Base-by-base conservation (phyloP, 352 stramenopile species). In the Phytopythium litorale region DNA sequence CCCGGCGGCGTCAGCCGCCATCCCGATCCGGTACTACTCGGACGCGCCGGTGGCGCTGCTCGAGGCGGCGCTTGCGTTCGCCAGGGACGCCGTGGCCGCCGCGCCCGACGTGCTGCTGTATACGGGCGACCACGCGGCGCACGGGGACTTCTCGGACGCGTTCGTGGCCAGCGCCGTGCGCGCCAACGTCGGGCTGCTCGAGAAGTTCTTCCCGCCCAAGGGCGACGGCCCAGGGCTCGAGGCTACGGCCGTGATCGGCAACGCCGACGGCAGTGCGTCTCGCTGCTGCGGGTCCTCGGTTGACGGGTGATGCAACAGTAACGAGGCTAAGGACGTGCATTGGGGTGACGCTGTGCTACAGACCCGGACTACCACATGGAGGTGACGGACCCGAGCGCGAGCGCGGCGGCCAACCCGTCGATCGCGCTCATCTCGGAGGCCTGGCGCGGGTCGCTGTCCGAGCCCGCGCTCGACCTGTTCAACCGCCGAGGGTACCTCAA, bases 321-420 rank as follows among this genome's bases (percentile, higher is more conserved):
- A 1, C 35, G 49, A 28, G 1, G n/a, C 33, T 71, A 37, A 38
- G 7, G 33, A 38, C 4, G 33, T 38, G 33, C 1, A 13, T 38
- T 38, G 33, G 7, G 33, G 33, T 12, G 33, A 38, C 25, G 33
- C 40, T 16, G 28, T 18, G 9, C 1, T n/a, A 53, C 50, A 94
- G 84, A 89, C 50, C 78, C 77, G n/a, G 79, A 92, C 67, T 95
- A 95, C 52, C 72, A 89, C 60, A 92, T 95, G 82, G 71, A 89
- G 55, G 68, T 92, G 64, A 95, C 81, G 38, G 72, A 91, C 49
- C 80, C 81, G 7, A 56, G 73, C 12, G 72, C 57, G 13, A 62
- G 71, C 48, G 64, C 62, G 38, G 48, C 25, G 4, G 25, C 15
- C 6, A 92, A 92, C 60, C 84, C 81, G 57, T 80, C 84, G 35